Evolutionary conservation across 1,284 basidiomycete genomes (phyloP).

Genomic region (Limonomyces culmigenus): DNA sequence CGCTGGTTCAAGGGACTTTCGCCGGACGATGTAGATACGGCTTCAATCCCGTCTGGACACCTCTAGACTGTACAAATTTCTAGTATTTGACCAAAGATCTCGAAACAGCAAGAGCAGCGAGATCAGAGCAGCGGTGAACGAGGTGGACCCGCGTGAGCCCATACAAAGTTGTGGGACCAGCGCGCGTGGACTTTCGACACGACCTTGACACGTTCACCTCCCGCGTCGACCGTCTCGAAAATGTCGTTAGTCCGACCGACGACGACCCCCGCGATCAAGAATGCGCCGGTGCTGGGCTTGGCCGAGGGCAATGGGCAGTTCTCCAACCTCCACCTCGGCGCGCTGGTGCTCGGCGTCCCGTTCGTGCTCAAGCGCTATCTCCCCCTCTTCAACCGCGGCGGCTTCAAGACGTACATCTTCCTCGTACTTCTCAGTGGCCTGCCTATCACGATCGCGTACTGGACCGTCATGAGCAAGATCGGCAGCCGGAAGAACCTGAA

Average conservation of each 20-base stretch:
- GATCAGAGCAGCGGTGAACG: too few relatives aligned
- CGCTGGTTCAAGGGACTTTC: constrained; percentile 36
- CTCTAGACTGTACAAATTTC: too few relatives aligned
- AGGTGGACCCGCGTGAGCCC: too few relatives aligned
- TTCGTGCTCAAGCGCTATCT: constrained; percentile 67
- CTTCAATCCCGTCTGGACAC: too few relatives aligned
- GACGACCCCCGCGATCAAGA: constrained; percentile 55
- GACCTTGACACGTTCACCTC: too few relatives aligned
- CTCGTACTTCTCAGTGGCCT: constrained; percentile 60
- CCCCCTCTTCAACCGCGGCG: constrained; percentile 63
- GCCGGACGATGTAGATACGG: too few relatives aligned
- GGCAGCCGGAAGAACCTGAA: constrained; percentile 80
- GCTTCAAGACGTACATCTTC: constrained; percentile 74
- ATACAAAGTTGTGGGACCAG: too few relatives aligned
- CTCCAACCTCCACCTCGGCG: constrained; percentile 69
- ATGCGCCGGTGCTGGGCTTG: constrained; percentile 68
- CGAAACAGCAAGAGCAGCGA: too few relatives aligned
- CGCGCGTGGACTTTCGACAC: too few relatives aligned
- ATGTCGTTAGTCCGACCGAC: constrained; percentile 15
- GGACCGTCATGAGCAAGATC: constrained; percentile 75
- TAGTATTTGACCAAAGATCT: too few relatives aligned
- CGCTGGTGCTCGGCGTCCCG: constrained; percentile 61
- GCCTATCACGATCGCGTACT: constrained; percentile 78
- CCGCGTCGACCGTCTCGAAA: too few relatives aligned
- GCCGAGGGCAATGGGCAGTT: constrained; percentile 80